phyloP scores from a whole-genome alignment of 2,329 filamentous ascomycete genomes.

The Alternaria ventricosa region DNA sequence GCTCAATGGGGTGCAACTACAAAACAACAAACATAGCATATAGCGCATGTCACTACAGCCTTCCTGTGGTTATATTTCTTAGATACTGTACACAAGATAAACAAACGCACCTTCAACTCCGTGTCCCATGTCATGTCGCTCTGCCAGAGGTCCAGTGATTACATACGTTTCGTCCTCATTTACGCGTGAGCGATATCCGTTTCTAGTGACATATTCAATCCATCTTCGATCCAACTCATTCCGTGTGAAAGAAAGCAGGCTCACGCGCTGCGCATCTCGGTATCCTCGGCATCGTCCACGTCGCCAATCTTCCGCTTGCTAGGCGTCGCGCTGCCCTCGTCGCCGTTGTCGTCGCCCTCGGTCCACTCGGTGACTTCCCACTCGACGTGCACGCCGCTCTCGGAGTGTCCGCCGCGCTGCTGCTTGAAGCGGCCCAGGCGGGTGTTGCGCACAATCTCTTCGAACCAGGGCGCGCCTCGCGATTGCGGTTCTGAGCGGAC shows the following conservation, averaged over 20 bases:
- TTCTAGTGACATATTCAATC: conserved; percentile 23
- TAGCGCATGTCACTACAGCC: too few species aligned
- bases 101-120: conserved; percentile 24
- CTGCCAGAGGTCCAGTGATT: conserved; percentile 14
- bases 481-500: conserved; percentile 33
- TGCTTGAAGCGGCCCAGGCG: conserved; percentile 71
- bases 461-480: conserved; percentile 82
- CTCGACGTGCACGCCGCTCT: conserved; percentile 72
- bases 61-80: conserved; percentile 1
- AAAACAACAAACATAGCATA: too few species aligned
- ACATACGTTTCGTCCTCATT: conserved; percentile 16
- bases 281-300: conserved; percentile 37
- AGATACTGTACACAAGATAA: conserved; percentile 12
- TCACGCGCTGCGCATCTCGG: conserved; percentile 40
- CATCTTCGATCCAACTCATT: neutral
- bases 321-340: conserved; percentile 36
- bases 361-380: conserved; percentile 82
- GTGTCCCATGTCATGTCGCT: conserved; percentile 12
- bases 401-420: conserved; percentile 65
- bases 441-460: conserved; percentile 79
- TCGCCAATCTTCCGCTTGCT: conserved; percentile 47
- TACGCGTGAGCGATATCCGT: conserved; percentile 36
- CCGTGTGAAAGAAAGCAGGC: neutral
- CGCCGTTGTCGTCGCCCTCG: conserved; percentile 48
- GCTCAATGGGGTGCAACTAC: too few species aligned